Evolutionary conservation across 352 stramenopile genomes (phyloP).

Genomic region (Phytophthora niederhauseri): DNA sequence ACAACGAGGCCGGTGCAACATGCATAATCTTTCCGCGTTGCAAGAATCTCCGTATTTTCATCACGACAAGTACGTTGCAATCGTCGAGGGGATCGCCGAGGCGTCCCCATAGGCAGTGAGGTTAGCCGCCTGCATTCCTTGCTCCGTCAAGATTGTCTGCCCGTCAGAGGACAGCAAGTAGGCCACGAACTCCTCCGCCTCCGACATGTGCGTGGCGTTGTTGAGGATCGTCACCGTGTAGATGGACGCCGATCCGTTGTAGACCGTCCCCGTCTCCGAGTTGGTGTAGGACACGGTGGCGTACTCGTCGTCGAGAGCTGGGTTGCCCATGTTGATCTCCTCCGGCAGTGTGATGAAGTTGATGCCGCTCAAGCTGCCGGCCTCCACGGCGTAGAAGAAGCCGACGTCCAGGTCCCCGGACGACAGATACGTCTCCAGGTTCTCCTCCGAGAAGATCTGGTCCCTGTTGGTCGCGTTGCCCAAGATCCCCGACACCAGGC

Average conservation of each 20-base stretch:
- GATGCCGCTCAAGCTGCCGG: constrained; percentile 28
- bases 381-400: constrained; percentile 42
- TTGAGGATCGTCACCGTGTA: constrained; percentile 42
- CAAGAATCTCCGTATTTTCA: neutral
- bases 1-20: neutral
- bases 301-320: constrained; percentile 33
- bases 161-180: constrained; percentile 37
- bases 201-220: constrained; percentile 39
- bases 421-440: constrained; percentile 36
- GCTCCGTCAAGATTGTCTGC: constrained; percentile 28
- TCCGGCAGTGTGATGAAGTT: constrained; percentile 37
- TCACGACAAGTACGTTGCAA: constrained; percentile 36
- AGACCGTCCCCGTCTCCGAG: constrained; percentile 37
- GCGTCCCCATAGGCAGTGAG: constrained; percentile 38
- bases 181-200: constrained; percentile 37
- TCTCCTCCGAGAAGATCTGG: constrained; percentile 45
- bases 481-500: constrained; percentile 27
- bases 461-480: constrained; percentile 39
- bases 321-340: constrained; percentile 40
- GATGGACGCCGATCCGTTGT: constrained; percentile 42
- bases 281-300: constrained; percentile 41
- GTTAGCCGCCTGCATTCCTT: constrained; percentile 39
- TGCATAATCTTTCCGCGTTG: neutral
- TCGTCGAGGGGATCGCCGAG: constrained; percentile 21
- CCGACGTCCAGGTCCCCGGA: constrained; percentile 37